These are phyloP conservation scores for Serendipita indica DNA, from an alignment of 768 basidiomycete genomes.

Conservation along the genomic window DNA sequence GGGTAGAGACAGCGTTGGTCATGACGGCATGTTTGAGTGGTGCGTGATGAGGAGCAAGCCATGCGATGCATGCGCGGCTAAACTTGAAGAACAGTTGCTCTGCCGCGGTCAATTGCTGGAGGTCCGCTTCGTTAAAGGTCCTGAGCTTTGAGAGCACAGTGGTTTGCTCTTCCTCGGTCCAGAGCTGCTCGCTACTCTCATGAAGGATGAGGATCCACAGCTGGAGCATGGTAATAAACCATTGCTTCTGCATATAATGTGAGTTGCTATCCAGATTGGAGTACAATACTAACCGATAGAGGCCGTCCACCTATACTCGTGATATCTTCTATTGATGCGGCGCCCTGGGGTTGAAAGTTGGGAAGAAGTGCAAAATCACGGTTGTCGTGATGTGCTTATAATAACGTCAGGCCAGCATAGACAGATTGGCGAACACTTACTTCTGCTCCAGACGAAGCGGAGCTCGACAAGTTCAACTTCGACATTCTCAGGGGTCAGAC, in stretches of 20 bases:
- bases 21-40: constrained; percentile 58
- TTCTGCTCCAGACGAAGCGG: constrained; percentile 65
- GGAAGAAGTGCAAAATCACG: constrained; percentile 69
- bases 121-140: not conserved
- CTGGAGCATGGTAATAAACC: constrained; percentile 58
- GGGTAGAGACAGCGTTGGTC: constrained; percentile 42
- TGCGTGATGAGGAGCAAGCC: constrained; percentile 67
- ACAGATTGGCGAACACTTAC: constrained; percentile 27
- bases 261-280: not conserved
- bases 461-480: constrained; percentile 75
- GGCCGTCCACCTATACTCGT: constrained; percentile 48
- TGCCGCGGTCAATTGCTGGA: constrained; percentile 46
- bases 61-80: constrained; percentile 46
- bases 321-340: constrained; percentile 44
- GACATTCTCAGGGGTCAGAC: constrained; percentile 50
- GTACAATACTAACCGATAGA: constrained; percentile 38
- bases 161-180: constrained; percentile 35
- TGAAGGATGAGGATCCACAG: constrained; percentile 66
- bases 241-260: constrained; percentile 36
- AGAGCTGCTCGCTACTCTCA: constrained; percentile 61
- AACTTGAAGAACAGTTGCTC: constrained; percentile 46
- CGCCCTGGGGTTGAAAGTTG: constrained; percentile 53
- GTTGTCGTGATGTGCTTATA: constrained; percentile 54
- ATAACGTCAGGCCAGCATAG: constrained; percentile 23
- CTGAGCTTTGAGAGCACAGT: constrained; percentile 33